Percentiles rank a stretch among this genome's conserved stretches.
Evolutionary conservation across 2,329 filamentous ascomycete species (phyloP).

Genomic region (Graphilbum sp.): DNA sequence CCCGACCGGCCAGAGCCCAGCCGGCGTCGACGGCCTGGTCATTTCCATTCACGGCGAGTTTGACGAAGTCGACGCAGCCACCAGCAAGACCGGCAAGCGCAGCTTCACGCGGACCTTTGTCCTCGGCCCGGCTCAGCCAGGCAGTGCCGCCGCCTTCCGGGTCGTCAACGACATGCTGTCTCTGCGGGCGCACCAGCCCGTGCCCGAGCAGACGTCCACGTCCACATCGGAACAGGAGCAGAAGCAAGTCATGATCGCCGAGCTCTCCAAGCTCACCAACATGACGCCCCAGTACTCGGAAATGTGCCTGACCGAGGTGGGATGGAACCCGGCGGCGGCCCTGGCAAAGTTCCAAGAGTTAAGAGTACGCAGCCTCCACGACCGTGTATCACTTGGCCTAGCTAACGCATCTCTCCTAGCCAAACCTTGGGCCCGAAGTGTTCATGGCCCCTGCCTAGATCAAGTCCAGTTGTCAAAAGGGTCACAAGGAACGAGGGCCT

Average conservation of each 20-base stretch:
- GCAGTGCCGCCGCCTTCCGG: constrained; percentile 42
- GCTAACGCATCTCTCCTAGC: constrained; percentile 5
- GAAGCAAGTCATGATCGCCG: constrained; percentile 54
- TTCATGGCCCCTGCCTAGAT: constrained; percentile 6
- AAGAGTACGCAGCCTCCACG: constrained; percentile 35
- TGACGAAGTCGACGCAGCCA: constrained; percentile 49
- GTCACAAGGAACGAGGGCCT: too few relatives aligned
- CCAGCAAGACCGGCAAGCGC: constrained; percentile 43
- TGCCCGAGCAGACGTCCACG: constrained; percentile 23
- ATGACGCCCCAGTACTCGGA: constrained; percentile 68
- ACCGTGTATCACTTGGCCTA: constrained; percentile 5
- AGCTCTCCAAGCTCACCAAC: constrained; percentile 60
- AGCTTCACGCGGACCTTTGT: constrained; percentile 74
- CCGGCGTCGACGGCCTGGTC: constrained; percentile 61
- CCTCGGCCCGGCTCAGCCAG: constrained; percentile 55
- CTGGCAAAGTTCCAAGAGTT: constrained; percentile 59
- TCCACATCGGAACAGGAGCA: constrained; percentile 19
- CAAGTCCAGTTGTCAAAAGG: too few relatives aligned
- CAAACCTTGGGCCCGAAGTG: constrained; percentile 8
- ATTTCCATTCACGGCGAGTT: constrained; percentile 74
- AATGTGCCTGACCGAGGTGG: constrained; percentile 63
- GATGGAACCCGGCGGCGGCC: constrained; percentile 67
- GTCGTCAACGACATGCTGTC: constrained; percentile 69
- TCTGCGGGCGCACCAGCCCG: constrained; percentile 45
- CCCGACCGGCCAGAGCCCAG: constrained; percentile 41